A percentile compares a stretch with the other conserved stretches of the same genome.
Conservation (phyloP, 1,139 yeast genomes). For the Lipomyces yarrowii region DNA sequence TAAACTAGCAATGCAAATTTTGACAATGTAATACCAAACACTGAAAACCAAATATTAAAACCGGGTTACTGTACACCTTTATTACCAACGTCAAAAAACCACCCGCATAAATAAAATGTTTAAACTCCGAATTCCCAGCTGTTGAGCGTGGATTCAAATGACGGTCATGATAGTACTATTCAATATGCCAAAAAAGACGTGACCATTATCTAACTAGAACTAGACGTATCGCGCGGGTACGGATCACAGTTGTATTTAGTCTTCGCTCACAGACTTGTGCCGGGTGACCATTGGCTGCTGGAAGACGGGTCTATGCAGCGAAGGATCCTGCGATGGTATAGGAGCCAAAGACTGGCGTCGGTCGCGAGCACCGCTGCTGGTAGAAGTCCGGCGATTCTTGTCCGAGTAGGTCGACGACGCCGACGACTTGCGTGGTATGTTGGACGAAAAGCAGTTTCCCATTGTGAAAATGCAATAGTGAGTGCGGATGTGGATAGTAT, state of each 20-base stretch:
- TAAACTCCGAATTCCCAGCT: not conserved
- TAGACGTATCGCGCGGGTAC: not conserved
- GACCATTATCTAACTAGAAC: not conserved
- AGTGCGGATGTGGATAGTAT: no score
- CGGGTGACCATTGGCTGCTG: slow-evolving; percentile 18
- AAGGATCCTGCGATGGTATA: slow-evolving; percentile 21
- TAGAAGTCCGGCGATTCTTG: slow-evolving; percentile 7
- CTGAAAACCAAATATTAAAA: no score
- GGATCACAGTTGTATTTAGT: not conserved
- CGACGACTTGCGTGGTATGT: not conserved
- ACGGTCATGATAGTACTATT: not conserved
- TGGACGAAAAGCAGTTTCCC: slow-evolving; percentile 19
- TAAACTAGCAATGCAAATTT: no score
- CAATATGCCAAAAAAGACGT: not conserved
- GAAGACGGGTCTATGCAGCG: slow-evolving; percentile 8
- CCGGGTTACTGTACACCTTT: no score
- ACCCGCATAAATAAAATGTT: no score
- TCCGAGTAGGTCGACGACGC: slow-evolving; percentile 1
- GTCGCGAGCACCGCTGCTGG: slow-evolving; percentile 3
- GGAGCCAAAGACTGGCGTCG: slow-evolving; percentile 22
- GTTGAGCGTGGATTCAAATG: no score
- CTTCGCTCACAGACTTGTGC: slow-evolving; percentile 3
- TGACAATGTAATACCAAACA: no score
- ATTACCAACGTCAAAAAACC: no score
- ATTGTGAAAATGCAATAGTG: no score